Evolutionary conservation across 2,329 filamentous ascomycete species (phyloP).

Genomic region (Pseudocercospora macadamiae): DNA sequence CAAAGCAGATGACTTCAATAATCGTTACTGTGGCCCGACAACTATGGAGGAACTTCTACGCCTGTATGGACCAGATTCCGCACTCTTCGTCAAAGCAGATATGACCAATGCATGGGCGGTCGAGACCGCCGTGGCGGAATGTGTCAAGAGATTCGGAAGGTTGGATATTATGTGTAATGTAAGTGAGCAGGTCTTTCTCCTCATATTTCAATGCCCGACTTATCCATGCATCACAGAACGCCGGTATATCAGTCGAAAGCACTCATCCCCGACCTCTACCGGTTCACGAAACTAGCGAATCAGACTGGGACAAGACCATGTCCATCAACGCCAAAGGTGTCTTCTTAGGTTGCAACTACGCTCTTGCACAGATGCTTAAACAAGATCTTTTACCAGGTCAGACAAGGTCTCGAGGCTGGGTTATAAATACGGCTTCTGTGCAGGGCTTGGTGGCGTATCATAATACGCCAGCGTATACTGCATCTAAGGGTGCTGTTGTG

Average conservation of each 20-base stretch:
- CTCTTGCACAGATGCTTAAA: slow-evolving; percentile 41
- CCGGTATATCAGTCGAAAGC: slow-evolving; percentile 28
- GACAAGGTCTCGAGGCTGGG: slow-evolving; percentile 40
- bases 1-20: slow-evolving; percentile 37
- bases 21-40: slow-evolving; percentile 28
- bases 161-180: slow-evolving; percentile 17
- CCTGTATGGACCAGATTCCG: slow-evolving; percentile 17
- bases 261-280: slow-evolving; percentile 31
- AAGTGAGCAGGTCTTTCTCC: neutral
- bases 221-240: slow-evolving; percentile 5
- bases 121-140: slow-evolving; percentile 28
- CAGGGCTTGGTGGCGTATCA: slow-evolving; percentile 39
- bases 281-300: slow-evolving; percentile 38
- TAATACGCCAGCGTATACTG: slow-evolving; percentile 46
- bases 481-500: slow-evolving; percentile 52
- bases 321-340: slow-evolving; percentile 43
- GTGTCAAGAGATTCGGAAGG: slow-evolving; percentile 36
- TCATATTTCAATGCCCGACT: neutral
- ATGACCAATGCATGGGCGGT: slow-evolving; percentile 36
- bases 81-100: slow-evolving; percentile 38
- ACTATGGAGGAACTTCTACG: slow-evolving; percentile 28
- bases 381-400: slow-evolving; percentile 37
- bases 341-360: slow-evolving; percentile 46
- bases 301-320: slow-evolving; percentile 42
- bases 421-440: slow-evolving; percentile 44